A percentile compares a stretch with the other conserved stretches of the same genome.
Conservation (phyloP, 1,284 basidiomycete genomes). For the Puccinia coronata region DNA sequence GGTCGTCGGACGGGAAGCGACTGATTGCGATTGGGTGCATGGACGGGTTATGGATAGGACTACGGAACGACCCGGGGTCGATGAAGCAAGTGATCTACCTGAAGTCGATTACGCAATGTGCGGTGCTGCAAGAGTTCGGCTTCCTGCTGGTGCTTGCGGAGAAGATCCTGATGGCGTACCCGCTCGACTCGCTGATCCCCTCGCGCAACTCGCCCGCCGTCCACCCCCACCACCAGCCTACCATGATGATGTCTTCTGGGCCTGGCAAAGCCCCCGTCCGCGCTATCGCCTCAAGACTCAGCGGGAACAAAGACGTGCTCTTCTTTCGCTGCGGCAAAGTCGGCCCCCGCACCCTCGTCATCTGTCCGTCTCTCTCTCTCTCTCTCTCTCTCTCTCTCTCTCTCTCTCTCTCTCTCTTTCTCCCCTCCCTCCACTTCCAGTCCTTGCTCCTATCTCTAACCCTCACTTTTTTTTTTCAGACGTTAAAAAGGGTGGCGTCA, state of each 20-base stretch:
- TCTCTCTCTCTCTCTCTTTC: too few relatives aligned
- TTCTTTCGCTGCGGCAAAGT: slow-evolving; percentile 92
- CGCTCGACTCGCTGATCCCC: slow-evolving; percentile 92
- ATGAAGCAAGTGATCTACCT: slow-evolving; percentile 86
- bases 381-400: too few relatives aligned
- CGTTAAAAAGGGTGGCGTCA: slow-evolving; percentile 83
- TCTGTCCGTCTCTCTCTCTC: slow-evolving; percentile 58
- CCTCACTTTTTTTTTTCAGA: slow-evolving; percentile 63
- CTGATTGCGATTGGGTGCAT: slow-evolving; percentile 93
- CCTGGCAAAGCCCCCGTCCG: not conserved
- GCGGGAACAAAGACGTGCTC: slow-evolving; percentile 82
- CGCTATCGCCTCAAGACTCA: slow-evolving; percentile 72
- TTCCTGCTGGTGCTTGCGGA: slow-evolving; percentile 96
- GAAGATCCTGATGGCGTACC: slow-evolving; percentile 68
- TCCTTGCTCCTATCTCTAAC: not conserved
- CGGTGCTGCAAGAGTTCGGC: slow-evolving; percentile 90
- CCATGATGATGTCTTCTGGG: not conserved
- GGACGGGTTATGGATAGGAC: slow-evolving; percentile 95
- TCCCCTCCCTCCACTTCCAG: not conserved
- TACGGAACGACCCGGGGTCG: slow-evolving; percentile 80
- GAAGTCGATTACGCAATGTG: slow-evolving; percentile 87
- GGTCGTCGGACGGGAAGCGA: slow-evolving; percentile 74
- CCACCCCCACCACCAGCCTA: not conserved
- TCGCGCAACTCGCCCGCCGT: slow-evolving; percentile 59
- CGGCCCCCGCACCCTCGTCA: slow-evolving; percentile 79